Conservation (phyloP, 75 land plant species). For the Adiantum capillusveneris region DNA sequence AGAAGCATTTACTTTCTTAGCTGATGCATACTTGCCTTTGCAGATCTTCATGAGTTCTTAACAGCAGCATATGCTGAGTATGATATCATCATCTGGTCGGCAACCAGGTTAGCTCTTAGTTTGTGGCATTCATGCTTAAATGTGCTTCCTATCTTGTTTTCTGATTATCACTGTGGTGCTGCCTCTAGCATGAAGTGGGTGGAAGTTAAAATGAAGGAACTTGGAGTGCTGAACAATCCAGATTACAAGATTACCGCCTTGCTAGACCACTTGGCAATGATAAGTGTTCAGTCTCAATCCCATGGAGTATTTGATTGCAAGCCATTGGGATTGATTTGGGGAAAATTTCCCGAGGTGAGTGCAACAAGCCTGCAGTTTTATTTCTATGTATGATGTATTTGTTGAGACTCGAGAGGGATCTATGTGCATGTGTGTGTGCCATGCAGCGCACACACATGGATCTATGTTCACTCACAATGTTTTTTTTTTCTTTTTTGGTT, state of each 20-base stretch:
- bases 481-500: no score
- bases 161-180: no score
- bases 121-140: neutral
- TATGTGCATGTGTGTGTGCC: no score
- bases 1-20: neutral
- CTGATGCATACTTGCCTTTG: conserved; percentile 1
- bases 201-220: conserved; percentile 94
- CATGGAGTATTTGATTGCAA: conserved; percentile 91
- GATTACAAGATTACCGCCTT: conserved; percentile 96
- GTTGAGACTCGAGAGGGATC: no score
- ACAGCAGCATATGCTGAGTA: conserved; percentile 81
- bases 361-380: no score
- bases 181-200: conserved; percentile 92
- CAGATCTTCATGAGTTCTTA: conserved; percentile 96
- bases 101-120: conserved; percentile 63
- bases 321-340: conserved; percentile 97
- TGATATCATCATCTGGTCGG: conserved; percentile 98
- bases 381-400: no score
- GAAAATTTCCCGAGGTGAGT: conserved; percentile 69
- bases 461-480: no score
- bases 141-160: no score
- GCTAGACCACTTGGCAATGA: conserved; percentile 92
- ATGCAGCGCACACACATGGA: no score
- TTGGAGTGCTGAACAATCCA: conserved; percentile 80
- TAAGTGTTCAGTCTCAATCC: conserved; percentile 81